A percentile compares a stretch with the other conserved stretches of the same genome.
Evolutionary conservation across 805 yeast species (phyloP).

Genomic region (Tetrapisispora iriomotensis): DNA sequence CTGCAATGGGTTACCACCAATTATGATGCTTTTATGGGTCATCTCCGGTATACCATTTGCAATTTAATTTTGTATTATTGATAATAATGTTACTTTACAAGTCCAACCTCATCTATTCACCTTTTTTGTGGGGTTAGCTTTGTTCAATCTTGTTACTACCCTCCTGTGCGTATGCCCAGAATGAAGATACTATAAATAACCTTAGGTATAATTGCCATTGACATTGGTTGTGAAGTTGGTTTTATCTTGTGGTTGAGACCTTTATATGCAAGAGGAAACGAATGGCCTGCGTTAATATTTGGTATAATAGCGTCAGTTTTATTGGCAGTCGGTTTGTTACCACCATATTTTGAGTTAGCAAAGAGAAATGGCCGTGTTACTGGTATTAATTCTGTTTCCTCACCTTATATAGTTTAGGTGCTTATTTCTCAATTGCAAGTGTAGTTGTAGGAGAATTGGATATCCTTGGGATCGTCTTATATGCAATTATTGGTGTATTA

Average conservation of each 20-base stretch:
- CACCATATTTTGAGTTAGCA: conserved; percentile 79
- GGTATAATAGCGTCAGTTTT: conserved; percentile 74
- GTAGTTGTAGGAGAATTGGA: conserved; percentile 56
- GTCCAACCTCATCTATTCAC: conserved; percentile 84
- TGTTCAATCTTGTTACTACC: conserved; percentile 60
- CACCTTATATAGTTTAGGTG: conserved; percentile 75
- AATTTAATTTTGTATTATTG: conserved; percentile 66
- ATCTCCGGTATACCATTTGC: conserved; percentile 72
- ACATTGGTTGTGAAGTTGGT: conserved; percentile 59
- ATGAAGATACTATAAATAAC: conserved; percentile 32
- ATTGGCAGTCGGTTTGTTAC: conserved; percentile 68
- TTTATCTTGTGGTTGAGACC: conserved; percentile 62
- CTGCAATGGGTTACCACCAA: conserved; percentile 80
- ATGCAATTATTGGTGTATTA: conserved; percentile 59
- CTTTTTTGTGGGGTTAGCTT: conserved; percentile 58
- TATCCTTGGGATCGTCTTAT: conserved; percentile 68
- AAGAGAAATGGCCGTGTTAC: conserved; percentile 77
- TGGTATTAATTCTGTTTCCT: conserved; percentile 78
- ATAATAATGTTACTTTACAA: conserved; percentile 66
- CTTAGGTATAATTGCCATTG: conserved; percentile 32
- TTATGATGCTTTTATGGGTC: conserved; percentile 82
- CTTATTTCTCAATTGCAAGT: conserved; percentile 63
- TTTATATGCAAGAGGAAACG: conserved; percentile 37
- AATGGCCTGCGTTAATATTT: conserved; percentile 73
- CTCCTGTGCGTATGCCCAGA: conserved; percentile 43